Conservation (phyloP, 352 stramenopile species). For the Thalassiosira oceanica region DNA sequence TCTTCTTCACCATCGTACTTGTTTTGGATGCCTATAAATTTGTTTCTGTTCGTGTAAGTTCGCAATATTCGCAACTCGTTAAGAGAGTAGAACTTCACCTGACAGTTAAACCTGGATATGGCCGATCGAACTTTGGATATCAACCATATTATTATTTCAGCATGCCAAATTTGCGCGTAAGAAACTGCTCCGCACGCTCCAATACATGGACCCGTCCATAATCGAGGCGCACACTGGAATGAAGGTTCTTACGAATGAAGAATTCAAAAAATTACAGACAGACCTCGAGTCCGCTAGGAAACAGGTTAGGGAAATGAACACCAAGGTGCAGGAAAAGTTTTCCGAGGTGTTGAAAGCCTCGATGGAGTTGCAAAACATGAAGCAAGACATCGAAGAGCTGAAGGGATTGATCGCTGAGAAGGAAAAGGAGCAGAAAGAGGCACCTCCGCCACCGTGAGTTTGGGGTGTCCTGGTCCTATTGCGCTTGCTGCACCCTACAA, state of each 20-base stretch:
- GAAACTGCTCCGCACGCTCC: constrained; percentile 29
- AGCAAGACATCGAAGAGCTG: constrained; percentile 32
- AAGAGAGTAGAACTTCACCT: too few species aligned
- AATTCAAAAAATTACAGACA: constrained; percentile 7
- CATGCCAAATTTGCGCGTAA: constrained; percentile 41
- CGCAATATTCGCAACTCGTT: too few species aligned
- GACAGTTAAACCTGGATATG: too few species aligned
- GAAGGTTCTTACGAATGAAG: constrained; percentile 26
- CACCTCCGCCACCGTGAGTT: not conserved
- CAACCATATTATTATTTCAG: too few species aligned
- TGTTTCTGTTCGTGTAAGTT: too few species aligned
- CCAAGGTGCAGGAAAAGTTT: constrained; percentile 27
- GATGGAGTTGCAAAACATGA: constrained; percentile 19
- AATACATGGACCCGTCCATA: constrained; percentile 41
- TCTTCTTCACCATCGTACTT: constrained; percentile 21
- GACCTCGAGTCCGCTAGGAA: not conserved
- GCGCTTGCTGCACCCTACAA: too few species aligned
- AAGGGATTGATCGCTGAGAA: constrained; percentile 16
- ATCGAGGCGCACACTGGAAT: constrained; percentile 42
- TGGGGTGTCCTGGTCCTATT: too few species aligned
- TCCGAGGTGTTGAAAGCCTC: constrained; percentile 8
- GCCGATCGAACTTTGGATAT: too few species aligned
- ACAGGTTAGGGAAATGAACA: constrained; percentile 21
- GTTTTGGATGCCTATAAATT: constrained; percentile 36
- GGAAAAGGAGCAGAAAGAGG: not conserved